Base-by-base conservation (phyloP, 805 yeast genomes). In the Maudiozyma serrabonitensis region DNA sequence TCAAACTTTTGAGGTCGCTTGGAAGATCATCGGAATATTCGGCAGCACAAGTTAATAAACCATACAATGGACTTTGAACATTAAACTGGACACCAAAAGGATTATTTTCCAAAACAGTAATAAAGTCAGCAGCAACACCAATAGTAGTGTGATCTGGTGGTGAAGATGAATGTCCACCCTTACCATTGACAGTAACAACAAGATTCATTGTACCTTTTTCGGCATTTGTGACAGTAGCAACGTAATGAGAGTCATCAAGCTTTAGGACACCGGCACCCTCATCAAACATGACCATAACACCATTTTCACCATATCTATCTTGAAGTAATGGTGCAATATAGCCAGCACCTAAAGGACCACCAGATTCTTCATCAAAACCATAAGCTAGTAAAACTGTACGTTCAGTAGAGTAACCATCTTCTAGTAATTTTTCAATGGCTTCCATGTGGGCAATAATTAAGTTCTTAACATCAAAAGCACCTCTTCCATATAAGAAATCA, bases 111-210 rank as follows among this genome's bases (percentile, higher is more conserved):
- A 87, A 69, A 16, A 63, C 55, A 11, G 70, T 64, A 11, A 82
- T 70, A 49, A 86, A 69, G 50, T 82, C 80, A 2, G 87, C 72
- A 47, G 82, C 70, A 35, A 86, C 75, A 12, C 93, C 95, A 66
- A 87, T 84, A 2, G 84, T 75, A 5, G 95, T 85, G 59, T 87
- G 93, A 45, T 79, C 82, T 2, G 90, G 91, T 8, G 95, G 93
- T n/a, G 75, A 63, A 7, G 90, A 82, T 0, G 91, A 80, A 61
- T 85, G 95, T 8, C 95, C 95, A 38, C 95, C 95, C 12, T 80
- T 78, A 19, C 85, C 80, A 23, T 68, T 67, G 40, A 84, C 66
- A 4, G 72, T 70, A 41, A 83, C 69, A 26, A 62, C 62, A 43
- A 81, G 64, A 50, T 80, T 81, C 18, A 81, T 60, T 50, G 73